Base-by-base conservation (phyloP, 192 early-diverging fungal genomes). In the Backusella tuberculispora region DNA sequence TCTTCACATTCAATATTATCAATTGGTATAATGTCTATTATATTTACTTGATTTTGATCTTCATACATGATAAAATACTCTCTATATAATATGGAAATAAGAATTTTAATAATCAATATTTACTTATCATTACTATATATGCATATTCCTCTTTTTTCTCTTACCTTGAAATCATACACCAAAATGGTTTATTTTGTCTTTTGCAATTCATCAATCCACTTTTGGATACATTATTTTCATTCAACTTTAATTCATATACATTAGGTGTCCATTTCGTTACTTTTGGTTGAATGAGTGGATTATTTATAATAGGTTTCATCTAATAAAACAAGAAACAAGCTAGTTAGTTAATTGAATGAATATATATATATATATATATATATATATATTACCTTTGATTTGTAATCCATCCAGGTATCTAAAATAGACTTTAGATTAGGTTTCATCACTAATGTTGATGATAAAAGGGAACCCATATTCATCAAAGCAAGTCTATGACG, bases 21-120 rank as follows among this genome's bases (percentile, higher is more conserved):
- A 7, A 69, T 47, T 0, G 21, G 44, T 45, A 69, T n/a, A 26
- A 69, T 44, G 26, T 69, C 67, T 21, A 69, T 21, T 24, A 45
- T 44, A 34, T 69, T 47, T 34, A 66, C 26, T 66, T 47, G 41
- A 43, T 68, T 17, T 46, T 69, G 67, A 44, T 69, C 43, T 29
- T 69, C 40, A 46, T 69, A 69, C 26, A 69, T 5, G 44, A 69
- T 45, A 21, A 69, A 69, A 14, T 69, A 69, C 6, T 69, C 44
- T 47, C 67, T 69, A 69, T 40, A 66, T 13, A 26, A 17, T 1
- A 24, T 29, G 0, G 15, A 46, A 34, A 43, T 38, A 37, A 38
- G 5, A 29, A 63, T 29, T 21, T 14, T 13, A 2, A 2, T 15
- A n/a, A n/a, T 64, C 6, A 15, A 21, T 12, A 64, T n/a, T n/a